Conservation (phyloP, 768 basidiomycete species). For the Crucibulum laeve region DNA sequence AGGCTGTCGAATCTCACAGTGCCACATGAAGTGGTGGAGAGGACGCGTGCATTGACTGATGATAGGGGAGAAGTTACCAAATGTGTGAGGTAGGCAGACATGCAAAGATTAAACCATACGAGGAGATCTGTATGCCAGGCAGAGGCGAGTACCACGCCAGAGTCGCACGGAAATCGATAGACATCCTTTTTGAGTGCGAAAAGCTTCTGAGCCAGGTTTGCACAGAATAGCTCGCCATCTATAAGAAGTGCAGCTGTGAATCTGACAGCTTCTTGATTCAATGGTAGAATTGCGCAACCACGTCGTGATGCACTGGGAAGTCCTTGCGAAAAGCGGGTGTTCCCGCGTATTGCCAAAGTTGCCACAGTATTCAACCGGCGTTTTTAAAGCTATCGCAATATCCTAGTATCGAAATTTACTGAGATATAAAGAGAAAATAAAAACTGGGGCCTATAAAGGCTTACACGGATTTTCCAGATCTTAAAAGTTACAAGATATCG, state of each 20-base stretch:
- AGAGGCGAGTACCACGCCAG: not conserved
- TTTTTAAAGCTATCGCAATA: too few species aligned
- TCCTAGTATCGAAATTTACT: too few species aligned
- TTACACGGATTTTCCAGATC: too few species aligned
- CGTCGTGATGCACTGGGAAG: not conserved
- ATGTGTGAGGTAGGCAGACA: not conserved
- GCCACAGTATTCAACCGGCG: too few species aligned
- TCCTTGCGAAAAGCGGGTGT: not conserved
- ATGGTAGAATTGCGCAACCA: not conserved
- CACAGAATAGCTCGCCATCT: not conserved
- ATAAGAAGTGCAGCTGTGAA: not conserved
- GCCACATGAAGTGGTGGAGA: too few species aligned
- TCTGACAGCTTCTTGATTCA: not conserved
- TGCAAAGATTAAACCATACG: not conserved
- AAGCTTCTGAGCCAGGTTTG: not conserved
- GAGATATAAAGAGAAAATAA: too few species aligned
- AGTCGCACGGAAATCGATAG: not conserved
- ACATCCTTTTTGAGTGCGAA: too few species aligned
- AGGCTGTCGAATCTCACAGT: too few species aligned
- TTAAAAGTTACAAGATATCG: too few species aligned
- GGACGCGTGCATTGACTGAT: too few species aligned
- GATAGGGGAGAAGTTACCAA: not conserved
- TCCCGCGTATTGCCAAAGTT: too few species aligned
- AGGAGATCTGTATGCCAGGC: not conserved
- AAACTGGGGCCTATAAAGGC: too few species aligned